Evolutionary conservation across 2,329 filamentous ascomycete species (phyloP).

Genomic region (Aureobasidium vineae): DNA sequence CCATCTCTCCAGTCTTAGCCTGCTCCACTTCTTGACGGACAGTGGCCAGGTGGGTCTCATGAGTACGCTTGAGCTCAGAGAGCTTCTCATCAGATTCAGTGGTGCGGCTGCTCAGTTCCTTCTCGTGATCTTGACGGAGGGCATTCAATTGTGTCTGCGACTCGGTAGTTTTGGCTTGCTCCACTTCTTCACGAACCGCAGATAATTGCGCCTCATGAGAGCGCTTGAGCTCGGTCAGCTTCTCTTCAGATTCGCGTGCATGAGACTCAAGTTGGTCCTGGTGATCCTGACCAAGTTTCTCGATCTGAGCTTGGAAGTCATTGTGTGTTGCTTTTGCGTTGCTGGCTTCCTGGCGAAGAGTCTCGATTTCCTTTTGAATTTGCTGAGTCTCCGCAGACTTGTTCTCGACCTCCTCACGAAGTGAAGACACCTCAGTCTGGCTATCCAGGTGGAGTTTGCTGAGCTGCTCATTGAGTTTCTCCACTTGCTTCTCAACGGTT

Average conservation of each 20-base stretch:
- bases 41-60: not conserved
- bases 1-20: not conserved
- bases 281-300: constrained; percentile 1
- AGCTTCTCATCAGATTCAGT: not conserved
- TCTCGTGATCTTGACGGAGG: constrained; percentile 6
- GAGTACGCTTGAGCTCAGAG: constrained; percentile 1
- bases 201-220: not conserved
- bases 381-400: constrained; percentile 7
- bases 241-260: not conserved
- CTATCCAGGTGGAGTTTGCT: constrained; percentile 13
- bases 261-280: not conserved
- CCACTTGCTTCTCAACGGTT: constrained; percentile 16
- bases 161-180: constrained; percentile 9
- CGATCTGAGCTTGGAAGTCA: constrained; percentile 16
- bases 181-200: not conserved
- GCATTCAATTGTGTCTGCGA: not conserved
- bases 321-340: constrained; percentile 13
- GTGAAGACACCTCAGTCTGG: not conserved
- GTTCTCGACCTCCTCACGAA: constrained; percentile 3
- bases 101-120: not conserved
- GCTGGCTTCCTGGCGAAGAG: not conserved
- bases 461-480: constrained; percentile 14
- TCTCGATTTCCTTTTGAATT: not conserved
- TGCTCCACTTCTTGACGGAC: constrained; percentile 10
- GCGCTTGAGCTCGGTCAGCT: not conserved